These are phyloP conservation scores for Aspergillus novofumigatus DNA, from an alignment of 2,329 filamentous ascomycete species.

Conservation along the genomic window DNA sequence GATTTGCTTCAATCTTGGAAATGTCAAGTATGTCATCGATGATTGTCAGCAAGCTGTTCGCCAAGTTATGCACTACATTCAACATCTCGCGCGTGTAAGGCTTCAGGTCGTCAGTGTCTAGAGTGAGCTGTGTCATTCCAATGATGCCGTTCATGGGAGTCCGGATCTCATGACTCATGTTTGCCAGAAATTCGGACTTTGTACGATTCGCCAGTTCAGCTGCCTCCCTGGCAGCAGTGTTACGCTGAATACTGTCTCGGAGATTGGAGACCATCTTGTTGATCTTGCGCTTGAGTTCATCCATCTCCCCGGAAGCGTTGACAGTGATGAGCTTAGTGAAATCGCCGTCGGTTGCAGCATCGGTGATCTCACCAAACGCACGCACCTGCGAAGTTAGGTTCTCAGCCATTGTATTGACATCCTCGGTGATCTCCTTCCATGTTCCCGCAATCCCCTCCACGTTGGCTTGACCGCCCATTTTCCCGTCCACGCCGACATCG, in stretches of 20 bases:
- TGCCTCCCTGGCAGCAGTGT: constrained; percentile 90
- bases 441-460: constrained; percentile 87
- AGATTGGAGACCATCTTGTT: constrained; percentile 98
- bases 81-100: constrained; percentile 97
- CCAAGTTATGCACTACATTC: constrained; percentile 94
- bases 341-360: constrained; percentile 91
- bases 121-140: constrained; percentile 92
- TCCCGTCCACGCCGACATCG: constrained; percentile 94
- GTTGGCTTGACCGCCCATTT: constrained; percentile 97
- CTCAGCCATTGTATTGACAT: constrained; percentile 89
- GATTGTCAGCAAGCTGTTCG: constrained; percentile 92
- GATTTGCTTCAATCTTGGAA: constrained; percentile 81
- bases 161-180: constrained; percentile 98
- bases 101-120: constrained; percentile 91
- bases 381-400: constrained; percentile 92
- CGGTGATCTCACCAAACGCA: constrained; percentile 97
- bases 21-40: constrained; percentile 77
- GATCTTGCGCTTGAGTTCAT: constrained; percentile 97
- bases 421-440: constrained; percentile 97
- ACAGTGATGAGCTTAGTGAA: constrained; percentile 97
- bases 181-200: constrained; percentile 96
- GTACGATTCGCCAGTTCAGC: constrained; percentile 97
- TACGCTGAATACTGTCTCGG: constrained; percentile 91
- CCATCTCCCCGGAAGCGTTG: constrained; percentile 97
- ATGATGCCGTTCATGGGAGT: constrained; percentile 98